These are phyloP conservation scores for Plasmopara halstedii DNA, from an alignment of 352 stramenopile genomes.

Conservation along the genomic window DNA sequence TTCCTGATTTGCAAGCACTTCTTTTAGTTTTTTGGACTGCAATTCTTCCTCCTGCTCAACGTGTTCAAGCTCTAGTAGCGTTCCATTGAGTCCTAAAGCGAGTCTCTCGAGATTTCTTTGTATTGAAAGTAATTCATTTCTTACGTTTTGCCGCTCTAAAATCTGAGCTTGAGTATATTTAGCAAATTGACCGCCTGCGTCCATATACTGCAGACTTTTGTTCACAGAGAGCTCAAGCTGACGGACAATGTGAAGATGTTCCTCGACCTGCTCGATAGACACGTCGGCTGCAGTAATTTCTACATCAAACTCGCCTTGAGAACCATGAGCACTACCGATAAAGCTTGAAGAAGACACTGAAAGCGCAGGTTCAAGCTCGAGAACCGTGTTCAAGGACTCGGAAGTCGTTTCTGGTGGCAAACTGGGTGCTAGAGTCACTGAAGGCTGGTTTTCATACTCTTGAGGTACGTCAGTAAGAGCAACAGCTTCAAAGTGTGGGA, in stretches of 20 bases:
- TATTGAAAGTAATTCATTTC: conserved; percentile 34
- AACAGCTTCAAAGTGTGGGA: conserved; percentile 1
- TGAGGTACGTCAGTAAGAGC: conserved; percentile 17
- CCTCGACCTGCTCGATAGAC: conserved; percentile 71
- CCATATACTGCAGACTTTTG: conserved; percentile 52
- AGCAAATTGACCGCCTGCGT: conserved; percentile 15
- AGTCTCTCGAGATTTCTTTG: conserved; percentile 65
- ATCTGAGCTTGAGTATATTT: conserved; percentile 21
- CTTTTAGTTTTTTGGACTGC: conserved; percentile 71
- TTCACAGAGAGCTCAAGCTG: conserved; percentile 59
- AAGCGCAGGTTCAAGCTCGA: conserved; percentile 6
- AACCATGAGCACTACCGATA: not conserved
- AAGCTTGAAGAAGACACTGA: not conserved
- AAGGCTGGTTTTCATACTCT: conserved; percentile 6
- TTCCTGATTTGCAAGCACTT: conserved; percentile 69
- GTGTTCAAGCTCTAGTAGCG: conserved; percentile 65
- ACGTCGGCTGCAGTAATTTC: conserved; percentile 26
- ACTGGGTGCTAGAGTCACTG: conserved; percentile 7
- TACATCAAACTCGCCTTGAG: not conserved
- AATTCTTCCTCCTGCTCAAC: conserved; percentile 76
- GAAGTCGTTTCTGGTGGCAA: not conserved
- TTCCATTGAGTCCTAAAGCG: conserved; percentile 60
- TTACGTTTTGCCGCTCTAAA: conserved; percentile 21
- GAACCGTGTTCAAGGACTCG: not conserved
- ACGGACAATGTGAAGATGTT: conserved; percentile 68